Evolutionary conservation across 768 basidiomycete genomes (phyloP).

Genomic region (Tulasnella sp.): DNA sequence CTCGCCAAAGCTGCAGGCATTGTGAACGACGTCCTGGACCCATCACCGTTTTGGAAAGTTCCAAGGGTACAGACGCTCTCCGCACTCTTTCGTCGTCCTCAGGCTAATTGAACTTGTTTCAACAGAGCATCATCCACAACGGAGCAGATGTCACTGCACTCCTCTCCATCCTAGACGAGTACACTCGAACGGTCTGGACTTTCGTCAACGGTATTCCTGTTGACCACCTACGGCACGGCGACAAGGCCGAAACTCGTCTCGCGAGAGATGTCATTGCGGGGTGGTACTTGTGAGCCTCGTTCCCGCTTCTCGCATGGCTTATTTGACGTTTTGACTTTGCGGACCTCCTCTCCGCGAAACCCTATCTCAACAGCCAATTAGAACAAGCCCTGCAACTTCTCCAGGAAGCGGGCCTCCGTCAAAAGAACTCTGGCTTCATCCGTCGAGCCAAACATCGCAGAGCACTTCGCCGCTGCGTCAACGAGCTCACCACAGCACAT

Average conservation of each 20-base stretch:
- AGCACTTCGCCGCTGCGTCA: neutral
- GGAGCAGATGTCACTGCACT: neutral
- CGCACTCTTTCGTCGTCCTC: neutral
- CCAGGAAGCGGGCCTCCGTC: neutral
- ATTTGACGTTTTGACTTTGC: neutral
- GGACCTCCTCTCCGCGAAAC: neutral
- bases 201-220: neutral
- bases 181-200: neutral
- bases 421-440: neutral
- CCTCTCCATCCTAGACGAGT: neutral
- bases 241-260: neutral
- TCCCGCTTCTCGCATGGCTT: neutral
- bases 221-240: neutral
- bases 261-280: neutral
- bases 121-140: neutral
- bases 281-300: neutral
- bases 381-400: neutral
- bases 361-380: slow-evolving; percentile 4
- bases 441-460: neutral
- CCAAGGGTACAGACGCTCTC: neutral
- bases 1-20: neutral
- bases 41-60: neutral
- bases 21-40: neutral
- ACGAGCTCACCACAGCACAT: neutral
- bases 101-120: neutral